These are phyloP conservation scores for Lojkania enalia DNA, from an alignment of 2,329 filamentous ascomycete genomes.

Conservation along the genomic window DNA sequence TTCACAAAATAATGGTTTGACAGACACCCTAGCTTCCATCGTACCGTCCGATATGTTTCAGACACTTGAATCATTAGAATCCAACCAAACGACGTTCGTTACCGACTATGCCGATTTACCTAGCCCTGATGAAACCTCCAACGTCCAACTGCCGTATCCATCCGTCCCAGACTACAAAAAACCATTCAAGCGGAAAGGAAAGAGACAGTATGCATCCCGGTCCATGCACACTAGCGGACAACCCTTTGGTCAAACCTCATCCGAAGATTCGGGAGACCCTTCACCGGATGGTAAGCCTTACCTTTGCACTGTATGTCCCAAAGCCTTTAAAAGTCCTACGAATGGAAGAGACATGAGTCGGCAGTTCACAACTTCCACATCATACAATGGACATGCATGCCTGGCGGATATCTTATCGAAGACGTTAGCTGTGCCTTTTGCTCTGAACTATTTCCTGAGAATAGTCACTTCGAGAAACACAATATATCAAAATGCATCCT, in stretches of 20 bases:
- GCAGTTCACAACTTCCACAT: conserved; percentile 14
- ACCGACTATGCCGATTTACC: too few relatives aligned
- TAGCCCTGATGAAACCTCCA: too few relatives aligned
- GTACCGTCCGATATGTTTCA: too few relatives aligned
- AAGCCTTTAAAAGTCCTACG: conserved; percentile 12
- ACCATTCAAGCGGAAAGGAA: conserved; percentile 16
- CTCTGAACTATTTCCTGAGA: not conserved
- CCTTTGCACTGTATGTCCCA: conserved; percentile 14
- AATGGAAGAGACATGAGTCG: conserved; percentile 20
- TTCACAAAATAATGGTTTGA: too few relatives aligned
- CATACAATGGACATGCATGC: conserved; percentile 17
- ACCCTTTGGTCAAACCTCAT: not conserved
- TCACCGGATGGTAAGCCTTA: conserved; percentile 1
- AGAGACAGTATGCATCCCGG: conserved; percentile 6
- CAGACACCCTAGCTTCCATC: too few relatives aligned
- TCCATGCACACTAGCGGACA: not conserved
- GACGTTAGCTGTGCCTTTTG: conserved; percentile 16
- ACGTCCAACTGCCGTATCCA: too few relatives aligned
- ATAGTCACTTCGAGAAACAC: conserved; percentile 15
- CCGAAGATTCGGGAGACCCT: not conserved
- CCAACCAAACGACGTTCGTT: too few relatives aligned
- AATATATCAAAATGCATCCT: conserved; percentile 7
- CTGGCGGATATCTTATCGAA: conserved; percentile 3
- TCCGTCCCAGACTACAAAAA: too few relatives aligned
- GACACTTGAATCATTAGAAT: too few relatives aligned